Evolutionary conservation across 2,329 filamentous ascomycete species (phyloP).

Genomic region (Septoria linicola): DNA sequence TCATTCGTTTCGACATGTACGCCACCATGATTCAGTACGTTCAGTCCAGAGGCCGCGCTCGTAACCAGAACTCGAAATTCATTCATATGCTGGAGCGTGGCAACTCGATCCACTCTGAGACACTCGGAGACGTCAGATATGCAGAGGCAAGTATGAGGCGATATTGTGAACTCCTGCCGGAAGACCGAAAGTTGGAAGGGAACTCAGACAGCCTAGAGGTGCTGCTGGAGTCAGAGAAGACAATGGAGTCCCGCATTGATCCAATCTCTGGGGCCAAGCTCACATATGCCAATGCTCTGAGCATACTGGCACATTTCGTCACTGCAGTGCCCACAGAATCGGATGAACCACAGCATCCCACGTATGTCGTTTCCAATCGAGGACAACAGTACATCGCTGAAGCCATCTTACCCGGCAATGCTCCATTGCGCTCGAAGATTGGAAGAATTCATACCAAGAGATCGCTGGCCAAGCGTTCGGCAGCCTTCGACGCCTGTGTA

Average conservation of each 20-base stretch:
- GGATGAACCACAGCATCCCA: constrained; percentile 50
- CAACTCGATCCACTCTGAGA: constrained; percentile 61
- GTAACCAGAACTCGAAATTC: constrained; percentile 74
- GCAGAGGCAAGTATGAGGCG: constrained; percentile 63
- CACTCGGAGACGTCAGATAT: constrained; percentile 59
- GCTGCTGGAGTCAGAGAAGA: constrained; percentile 54
- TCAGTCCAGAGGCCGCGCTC: constrained; percentile 84
- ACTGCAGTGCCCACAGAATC: constrained; percentile 62
- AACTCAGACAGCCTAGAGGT: constrained; percentile 55
- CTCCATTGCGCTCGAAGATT: constrained; percentile 65
- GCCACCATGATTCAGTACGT: constrained; percentile 91
- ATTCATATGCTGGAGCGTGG: constrained; percentile 76
- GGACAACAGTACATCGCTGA: constrained; percentile 70
- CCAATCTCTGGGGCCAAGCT: constrained; percentile 70
- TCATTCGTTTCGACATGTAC: constrained; percentile 80
- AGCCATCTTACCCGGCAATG: constrained; percentile 71
- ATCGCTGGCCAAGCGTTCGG: constrained; percentile 77
- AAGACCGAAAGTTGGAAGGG: constrained; percentile 67
- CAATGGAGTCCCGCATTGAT: constrained; percentile 57
- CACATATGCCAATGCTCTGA: constrained; percentile 72
- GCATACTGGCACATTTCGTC: constrained; percentile 70
- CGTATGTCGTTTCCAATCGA: constrained; percentile 61
- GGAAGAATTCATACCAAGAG: constrained; percentile 69
- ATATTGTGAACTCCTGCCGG: constrained; percentile 73
- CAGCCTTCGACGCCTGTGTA: constrained; percentile 80